Base-by-base conservation (phyloP, 306 rosid species). In the Glycine tomentella region DNA sequence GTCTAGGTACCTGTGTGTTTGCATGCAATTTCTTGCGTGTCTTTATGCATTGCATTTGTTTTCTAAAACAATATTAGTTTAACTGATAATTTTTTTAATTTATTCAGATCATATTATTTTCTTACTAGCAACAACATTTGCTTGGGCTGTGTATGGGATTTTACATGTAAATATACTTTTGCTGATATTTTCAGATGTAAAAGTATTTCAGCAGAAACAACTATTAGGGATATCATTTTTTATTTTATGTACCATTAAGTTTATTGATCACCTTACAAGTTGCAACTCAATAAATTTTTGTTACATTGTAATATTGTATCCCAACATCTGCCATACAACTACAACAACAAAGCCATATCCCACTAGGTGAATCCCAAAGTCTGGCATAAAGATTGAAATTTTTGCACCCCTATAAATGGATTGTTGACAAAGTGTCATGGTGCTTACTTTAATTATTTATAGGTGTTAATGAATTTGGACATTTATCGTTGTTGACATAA, bases 301-400 rank as follows among this genome's bases (percentile, higher is more conserved):
- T 40, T 58, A 36, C 75, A 50, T 69, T 69, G 92, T 65, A 51
- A 62, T 77, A 46, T 64, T 75, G 69, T 79, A 49, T 33, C 68
- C 69, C 45, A 34, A 33, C 12, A 17, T 62, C 45, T 62, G 45
- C 67, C 67, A 10, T 25, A 59, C 46, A 42, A 42, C 56, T 62
- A 82, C 46, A 58, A 59, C 8, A 25, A 59, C 14, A 59, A 25
- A 59, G 13, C 14, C 66, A 9, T 59, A 31, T 59, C 15, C 14
- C 40, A 59, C 66, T 4, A 59, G 40, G 66, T 59, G 40, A 59
- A 59, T 59, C 9, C 9, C 20, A 69, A 59, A 74, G 61, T 75
- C 76, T 84, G n/a, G 33, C 74, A 63, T 46, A 34, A 69, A 62
- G 51, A 17, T 42, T 49, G 59, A 38, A 80, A 25, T 46, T 55